Percentiles rank a stretch among this genome's conserved stretches.
Conservation (phyloP, 169 alveolate species). For the Plasmodium ovale region DNA sequence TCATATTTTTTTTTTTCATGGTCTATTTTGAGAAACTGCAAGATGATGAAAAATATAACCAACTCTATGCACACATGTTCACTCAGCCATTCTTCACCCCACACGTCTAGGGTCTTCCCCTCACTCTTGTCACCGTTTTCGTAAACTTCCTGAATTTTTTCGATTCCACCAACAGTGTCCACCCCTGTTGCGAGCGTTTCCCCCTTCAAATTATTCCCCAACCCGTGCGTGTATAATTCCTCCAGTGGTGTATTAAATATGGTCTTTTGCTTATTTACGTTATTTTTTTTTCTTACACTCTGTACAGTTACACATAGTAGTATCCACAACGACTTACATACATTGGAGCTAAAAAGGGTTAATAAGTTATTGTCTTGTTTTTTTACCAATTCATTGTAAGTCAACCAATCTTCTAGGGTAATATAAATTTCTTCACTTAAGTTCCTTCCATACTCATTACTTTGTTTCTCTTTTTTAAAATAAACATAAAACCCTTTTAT, state of each 20-base stretch:
- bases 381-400: conserved; percentile 46
- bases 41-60: conserved; percentile 47
- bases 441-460: not conserved
- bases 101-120: not conserved
- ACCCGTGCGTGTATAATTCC: not conserved
- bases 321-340: conserved; percentile 65
- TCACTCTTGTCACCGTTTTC: not conserved
- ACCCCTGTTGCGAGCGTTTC: not conserved
- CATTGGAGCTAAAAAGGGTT: conserved; percentile 9
- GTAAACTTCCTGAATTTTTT: not conserved
- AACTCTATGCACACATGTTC: conserved; percentile 45
- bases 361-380: conserved; percentile 24
- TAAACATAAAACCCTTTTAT: conserved; percentile 48
- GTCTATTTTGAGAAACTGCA: conserved; percentile 63
- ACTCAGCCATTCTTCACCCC: conserved; percentile 40
- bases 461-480: conserved; percentile 23
- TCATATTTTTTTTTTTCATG: conserved; percentile 55
- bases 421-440: conserved; percentile 44
- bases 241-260: conserved; percentile 39
- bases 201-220: not conserved
- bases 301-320: conserved; percentile 55
- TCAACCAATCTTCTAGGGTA: conserved; percentile 37
- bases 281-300: conserved; percentile 57
- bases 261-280: conserved; percentile 27
- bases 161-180: not conserved